Evolutionary conservation across 177 flowering plant genomes (phyloP), one percentile per base, ranked within the genome.

Genomic region (Vitis hybrid): DNA sequence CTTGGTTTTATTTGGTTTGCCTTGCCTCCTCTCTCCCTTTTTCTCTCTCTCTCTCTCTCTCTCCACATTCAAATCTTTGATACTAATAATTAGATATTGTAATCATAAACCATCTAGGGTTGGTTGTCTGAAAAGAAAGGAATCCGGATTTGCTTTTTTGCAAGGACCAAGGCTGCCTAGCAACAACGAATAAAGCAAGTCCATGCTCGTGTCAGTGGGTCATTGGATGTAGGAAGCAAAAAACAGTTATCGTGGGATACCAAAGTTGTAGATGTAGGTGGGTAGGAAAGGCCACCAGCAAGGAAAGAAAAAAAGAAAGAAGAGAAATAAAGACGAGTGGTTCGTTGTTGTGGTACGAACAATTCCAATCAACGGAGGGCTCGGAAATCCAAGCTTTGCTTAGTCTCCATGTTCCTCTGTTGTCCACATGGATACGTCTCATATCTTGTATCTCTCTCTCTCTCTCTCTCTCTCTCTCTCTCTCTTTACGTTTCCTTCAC

Each of bases 121-220:
- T 45, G 69, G 55, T 26, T 9, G 59, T 65, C 10, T 57, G 54
- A 48, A 58, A 70, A 81, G 55, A 65, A 66, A 60, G 68, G 81
- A 75, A 69, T 79, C 76, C 64, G 72, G 57, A 59, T 55, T 66
- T 68, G 75, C 82, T 82, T 82, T 40, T 5, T 82, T 72, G 68
- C 71, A 57, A 79, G 78, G 74, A 77, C 82, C 84, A 77, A 81
- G 78, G 67, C 66, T 9, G 69, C 74, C 57, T 62, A 56, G 66
- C 45, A 60, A 64, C 61, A 65, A 65, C 62, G 74, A 70, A 75
- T 61, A 78, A 78, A 81, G 81, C 71, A 60, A 68, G 48, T 40
- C 48, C 48, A 40, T 40, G 8, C 48, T 8, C 48, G 48, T 40
- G 52, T 62, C 67, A 34, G 11, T 64, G 56, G 62, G 67, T 49